Evolutionary conservation across 106 monocot genomes (phyloP), one percentile per base, ranked within the genome.

Genomic region (Platanthera guangdongensis): DNA sequence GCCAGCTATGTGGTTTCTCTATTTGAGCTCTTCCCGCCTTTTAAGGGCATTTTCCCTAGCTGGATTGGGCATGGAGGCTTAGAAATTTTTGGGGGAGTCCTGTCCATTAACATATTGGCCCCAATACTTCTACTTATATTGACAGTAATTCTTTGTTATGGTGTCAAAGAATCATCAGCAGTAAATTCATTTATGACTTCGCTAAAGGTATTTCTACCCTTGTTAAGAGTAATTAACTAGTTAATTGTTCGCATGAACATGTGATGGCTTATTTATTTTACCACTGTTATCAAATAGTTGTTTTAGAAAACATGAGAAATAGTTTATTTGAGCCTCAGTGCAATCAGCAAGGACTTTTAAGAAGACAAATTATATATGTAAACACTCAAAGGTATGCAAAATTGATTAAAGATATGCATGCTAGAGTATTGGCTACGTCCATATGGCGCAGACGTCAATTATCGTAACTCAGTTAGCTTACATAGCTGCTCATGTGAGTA

Each of bases 1-100:
- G 87, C 97, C 16, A 94, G 91, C 80, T 99, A 99, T 78, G 57
- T 91, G 48, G 78, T 99, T 4, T 86, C 94, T 12, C 72, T 90
- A 72, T 71, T 99, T 69, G 94, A 99, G 74, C 80, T 99, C 19
- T 84, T 99, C 81, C 91, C 97, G 54, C 68, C 87, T 57, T 75
- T 99, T n/a, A 86, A 87, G 62, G 97, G 91, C 3, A 76, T 85
- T 51, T 80, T 94, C 45, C 97, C 97, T 52, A 89, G 81, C 74
- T 99, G 94, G 97, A 85, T 99, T 57, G 91, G 94, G 46, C 85
- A 88, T 86, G 90, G 95, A 75, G 93, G 93, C 8, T 69, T 84
- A 73, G 89, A 94, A 57, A 74, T 99, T 9, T 93, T 99, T 80
- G 94, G 91, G 25, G 97, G 93, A 74, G 47, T 88, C 53, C 65